phyloP scores from a whole-genome alignment of 2,329 filamentous ascomycete genomes.

The Penicillium thymicola region DNA sequence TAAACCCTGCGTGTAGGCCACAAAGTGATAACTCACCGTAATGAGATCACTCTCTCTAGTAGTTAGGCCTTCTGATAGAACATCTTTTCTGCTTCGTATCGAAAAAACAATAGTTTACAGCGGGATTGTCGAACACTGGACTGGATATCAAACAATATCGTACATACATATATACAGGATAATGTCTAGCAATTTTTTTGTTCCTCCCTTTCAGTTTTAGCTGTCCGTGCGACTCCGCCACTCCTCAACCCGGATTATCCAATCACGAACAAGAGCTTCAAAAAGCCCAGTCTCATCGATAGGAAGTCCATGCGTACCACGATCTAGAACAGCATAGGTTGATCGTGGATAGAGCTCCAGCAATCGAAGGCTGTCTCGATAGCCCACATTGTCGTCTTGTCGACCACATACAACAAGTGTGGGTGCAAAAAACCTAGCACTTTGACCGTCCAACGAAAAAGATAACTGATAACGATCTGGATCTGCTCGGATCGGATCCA shows the following conservation, averaged over 20 bases:
- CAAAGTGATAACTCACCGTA: no score
- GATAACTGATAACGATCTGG: conserved; percentile 26
- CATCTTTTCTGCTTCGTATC: neutral
- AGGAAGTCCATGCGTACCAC: conserved; percentile 27
- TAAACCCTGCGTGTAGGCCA: neutral
- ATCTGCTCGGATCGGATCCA: conserved; percentile 28
- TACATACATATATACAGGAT: neutral
- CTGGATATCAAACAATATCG: neutral
- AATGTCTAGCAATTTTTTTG: neutral
- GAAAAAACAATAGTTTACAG: neutral
- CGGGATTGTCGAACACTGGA: neutral
- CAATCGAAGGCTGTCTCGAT: conserved; percentile 30
- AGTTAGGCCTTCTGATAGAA: neutral
- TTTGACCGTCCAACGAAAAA: conserved; percentile 14
- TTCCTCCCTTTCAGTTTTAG: neutral
- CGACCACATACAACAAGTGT: conserved; percentile 30
- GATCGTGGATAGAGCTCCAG: conserved; percentile 28
- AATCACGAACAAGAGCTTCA: conserved; percentile 29
- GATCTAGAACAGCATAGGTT: conserved; percentile 27
- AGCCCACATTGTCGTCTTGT: conserved; percentile 28
- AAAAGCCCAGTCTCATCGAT: conserved; percentile 28
- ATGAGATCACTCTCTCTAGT: neutral
- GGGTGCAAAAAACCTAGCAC: conserved; percentile 24
- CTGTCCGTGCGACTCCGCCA: conserved; percentile 17
- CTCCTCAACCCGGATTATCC: conserved; percentile 24